Conservation (phyloP, 2,329 filamentous ascomycete species). For the Alternaria longipes region DNA sequence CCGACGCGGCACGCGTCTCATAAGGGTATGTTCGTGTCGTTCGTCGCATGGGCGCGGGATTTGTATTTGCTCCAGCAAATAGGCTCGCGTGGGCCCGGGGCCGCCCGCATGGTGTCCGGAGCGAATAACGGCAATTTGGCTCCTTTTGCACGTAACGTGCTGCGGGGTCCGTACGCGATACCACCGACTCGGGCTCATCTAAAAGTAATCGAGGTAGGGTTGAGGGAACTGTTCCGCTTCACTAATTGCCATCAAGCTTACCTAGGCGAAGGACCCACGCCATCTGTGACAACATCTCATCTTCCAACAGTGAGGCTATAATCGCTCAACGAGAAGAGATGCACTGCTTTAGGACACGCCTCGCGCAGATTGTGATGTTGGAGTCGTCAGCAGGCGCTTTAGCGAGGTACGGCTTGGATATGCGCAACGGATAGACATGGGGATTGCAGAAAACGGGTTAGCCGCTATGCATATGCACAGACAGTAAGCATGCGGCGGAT, state of each 20-base stretch:
- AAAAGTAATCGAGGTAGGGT: background rate
- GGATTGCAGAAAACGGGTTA: background rate
- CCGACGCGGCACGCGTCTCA: background rate
- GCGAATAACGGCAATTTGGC: conserved; percentile 13
- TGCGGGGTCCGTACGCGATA: conserved; percentile 3
- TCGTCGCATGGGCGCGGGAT: background rate
- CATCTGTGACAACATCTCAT: background rate
- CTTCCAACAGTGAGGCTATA: background rate
- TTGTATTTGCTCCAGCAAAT: conserved; percentile 13
- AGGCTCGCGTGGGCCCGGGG: conserved; percentile 15
- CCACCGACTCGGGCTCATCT: background rate
- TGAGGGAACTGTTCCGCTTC: background rate
- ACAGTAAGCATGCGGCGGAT: background rate
- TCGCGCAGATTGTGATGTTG: background rate
- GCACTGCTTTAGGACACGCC: background rate
- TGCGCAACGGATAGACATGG: background rate
- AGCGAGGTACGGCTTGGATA: conserved; percentile 1
- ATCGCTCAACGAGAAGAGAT: no score
- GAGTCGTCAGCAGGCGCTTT: background rate
- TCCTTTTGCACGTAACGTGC: conserved; percentile 9
- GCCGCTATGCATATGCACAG: background rate
- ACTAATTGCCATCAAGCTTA: background rate
- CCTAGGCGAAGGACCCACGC: background rate
- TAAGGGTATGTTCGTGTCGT: background rate
- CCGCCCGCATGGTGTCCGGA: conserved; percentile 19